Percentiles rank a stretch among this genome's conserved stretches.
phyloP scores from a whole-genome alignment of 2,329 filamentous ascomycete genomes.

The Waltergamsia citrina region DNA sequence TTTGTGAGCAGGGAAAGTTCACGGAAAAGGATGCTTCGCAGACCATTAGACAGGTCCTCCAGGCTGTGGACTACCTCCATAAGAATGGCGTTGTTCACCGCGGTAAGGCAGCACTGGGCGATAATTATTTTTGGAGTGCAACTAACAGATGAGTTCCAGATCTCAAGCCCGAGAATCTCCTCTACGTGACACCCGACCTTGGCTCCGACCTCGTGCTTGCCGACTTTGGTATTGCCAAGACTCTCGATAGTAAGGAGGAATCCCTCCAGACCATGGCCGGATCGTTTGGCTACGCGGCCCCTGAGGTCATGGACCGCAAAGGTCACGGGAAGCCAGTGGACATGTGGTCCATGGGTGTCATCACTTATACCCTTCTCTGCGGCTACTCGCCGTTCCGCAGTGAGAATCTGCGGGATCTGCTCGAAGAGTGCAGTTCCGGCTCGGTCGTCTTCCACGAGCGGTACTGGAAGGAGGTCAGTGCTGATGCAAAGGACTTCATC shows the following conservation, averaged over 20 bases:
- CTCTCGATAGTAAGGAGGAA: constrained; percentile 82
- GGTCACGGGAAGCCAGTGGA: constrained; percentile 97
- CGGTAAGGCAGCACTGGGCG: constrained; percentile 45
- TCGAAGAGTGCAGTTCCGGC: constrained; percentile 82
- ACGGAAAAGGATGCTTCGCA: constrained; percentile 96
- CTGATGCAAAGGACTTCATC: constrained; percentile 94
- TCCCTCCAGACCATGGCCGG: constrained; percentile 97
- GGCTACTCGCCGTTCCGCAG: constrained; percentile 97
- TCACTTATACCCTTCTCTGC: constrained; percentile 95
- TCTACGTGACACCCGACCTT: constrained; percentile 73
- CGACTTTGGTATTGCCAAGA: constrained; percentile 98
- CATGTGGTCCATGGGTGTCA: constrained; percentile 99
- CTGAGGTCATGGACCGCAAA: constrained; percentile 96
- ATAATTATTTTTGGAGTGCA: no score
- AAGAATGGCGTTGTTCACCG: constrained; percentile 91
- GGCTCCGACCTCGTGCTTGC: constrained; percentile 85
- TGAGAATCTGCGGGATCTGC: constrained; percentile 84
- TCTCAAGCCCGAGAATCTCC: constrained; percentile 93
- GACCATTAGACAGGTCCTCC: constrained; percentile 89
- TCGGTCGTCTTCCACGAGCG: constrained; percentile 91
- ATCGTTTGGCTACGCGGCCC: constrained; percentile 94
- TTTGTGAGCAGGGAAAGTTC: constrained; percentile 96
- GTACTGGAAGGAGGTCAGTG: constrained; percentile 96
- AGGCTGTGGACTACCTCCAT: constrained; percentile 90
- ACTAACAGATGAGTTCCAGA: constrained; percentile 45